A percentile compares a stretch with the other conserved stretches of the same genome.
These are phyloP conservation scores for Fraxinus quadrangulata DNA, from an alignment of 257 asterid species.

Conservation along the genomic window DNA sequence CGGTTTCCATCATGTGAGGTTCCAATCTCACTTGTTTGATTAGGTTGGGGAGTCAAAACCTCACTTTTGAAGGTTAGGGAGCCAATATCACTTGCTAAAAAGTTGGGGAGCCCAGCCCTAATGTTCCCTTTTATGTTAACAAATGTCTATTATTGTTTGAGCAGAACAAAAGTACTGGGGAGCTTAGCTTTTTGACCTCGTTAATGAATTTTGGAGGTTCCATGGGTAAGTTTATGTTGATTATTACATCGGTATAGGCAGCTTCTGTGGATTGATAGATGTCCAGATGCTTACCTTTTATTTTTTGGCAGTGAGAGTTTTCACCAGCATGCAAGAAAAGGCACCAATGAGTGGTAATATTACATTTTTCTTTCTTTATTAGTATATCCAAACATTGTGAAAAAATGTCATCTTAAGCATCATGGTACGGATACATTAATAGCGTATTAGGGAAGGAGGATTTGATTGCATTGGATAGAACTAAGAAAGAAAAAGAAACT, in stretches of 20 bases:
- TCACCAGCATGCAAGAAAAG: constrained; percentile 90
- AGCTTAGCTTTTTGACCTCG: constrained; percentile 88
- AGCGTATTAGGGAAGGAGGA: neutral
- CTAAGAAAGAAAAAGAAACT: neutral
- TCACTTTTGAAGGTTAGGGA: too few relatives aligned
- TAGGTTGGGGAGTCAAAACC: too few relatives aligned
- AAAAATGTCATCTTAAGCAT: neutral
- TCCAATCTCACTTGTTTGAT: too few relatives aligned
- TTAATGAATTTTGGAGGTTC: constrained; percentile 90
- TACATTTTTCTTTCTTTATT: constrained; percentile 15
- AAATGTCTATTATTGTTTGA: constrained; percentile 26
- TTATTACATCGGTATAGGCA: neutral
- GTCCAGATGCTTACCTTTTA: constrained; percentile 18
- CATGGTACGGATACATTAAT: neutral
- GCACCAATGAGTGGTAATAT: constrained; percentile 87
- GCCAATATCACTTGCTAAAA: too few relatives aligned
- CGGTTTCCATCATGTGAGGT: too few relatives aligned
- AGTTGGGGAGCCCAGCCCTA: too few relatives aligned
- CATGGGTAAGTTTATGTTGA: constrained; percentile 58
- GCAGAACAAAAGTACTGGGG: constrained; percentile 95
- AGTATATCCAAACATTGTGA: constrained; percentile 3
- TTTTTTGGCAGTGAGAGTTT: constrained; percentile 77
- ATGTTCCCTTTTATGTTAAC: constrained; percentile 11
- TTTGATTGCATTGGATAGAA: neutral
- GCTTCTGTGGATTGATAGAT: constrained; percentile 1